Evolutionary conservation across 2,329 filamentous ascomycete species (phyloP).

Genomic region (Pseudogymnoascus sp.): DNA sequence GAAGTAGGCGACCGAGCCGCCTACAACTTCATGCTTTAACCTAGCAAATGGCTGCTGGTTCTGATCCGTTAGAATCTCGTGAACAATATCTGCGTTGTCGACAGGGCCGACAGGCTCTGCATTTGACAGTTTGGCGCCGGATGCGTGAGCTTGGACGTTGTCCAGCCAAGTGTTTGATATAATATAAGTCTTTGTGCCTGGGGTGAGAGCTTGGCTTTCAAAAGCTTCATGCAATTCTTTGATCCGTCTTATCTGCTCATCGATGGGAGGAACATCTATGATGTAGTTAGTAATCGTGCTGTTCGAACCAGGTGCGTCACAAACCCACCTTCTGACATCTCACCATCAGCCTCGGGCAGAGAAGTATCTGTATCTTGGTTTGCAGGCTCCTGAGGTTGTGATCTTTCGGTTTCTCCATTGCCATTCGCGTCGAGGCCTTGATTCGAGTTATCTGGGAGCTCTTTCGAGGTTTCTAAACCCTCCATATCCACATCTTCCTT

Average conservation of each 20-base stretch:
- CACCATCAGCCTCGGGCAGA: neutral
- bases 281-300: neutral
- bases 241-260: constrained; percentile 68
- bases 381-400: neutral
- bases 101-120: constrained; percentile 63
- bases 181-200: constrained; percentile 55
- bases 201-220: constrained; percentile 22
- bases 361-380: neutral
- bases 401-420: neutral
- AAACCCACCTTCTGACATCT: neutral
- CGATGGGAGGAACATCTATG: constrained; percentile 38
- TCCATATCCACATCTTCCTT: constrained; percentile 29
- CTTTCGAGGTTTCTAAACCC: constrained; percentile 11
- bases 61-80: constrained; percentile 46
- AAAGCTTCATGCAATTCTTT: constrained; percentile 48
- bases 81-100: constrained; percentile 77
- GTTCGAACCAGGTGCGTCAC: neutral
- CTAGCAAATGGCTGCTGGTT: constrained; percentile 55
- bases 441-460: neutral
- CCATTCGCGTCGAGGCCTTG: neutral
- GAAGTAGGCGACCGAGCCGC: constrained; percentile 69
- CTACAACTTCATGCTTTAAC: constrained; percentile 58
- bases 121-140: constrained; percentile 46
- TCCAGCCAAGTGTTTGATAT: constrained; percentile 74
- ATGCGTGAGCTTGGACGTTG: constrained; percentile 58